These are phyloP conservation scores for Penicillium hesseltinei DNA, from an alignment of 2,329 filamentous ascomycete genomes.

Conservation along the genomic window DNA sequence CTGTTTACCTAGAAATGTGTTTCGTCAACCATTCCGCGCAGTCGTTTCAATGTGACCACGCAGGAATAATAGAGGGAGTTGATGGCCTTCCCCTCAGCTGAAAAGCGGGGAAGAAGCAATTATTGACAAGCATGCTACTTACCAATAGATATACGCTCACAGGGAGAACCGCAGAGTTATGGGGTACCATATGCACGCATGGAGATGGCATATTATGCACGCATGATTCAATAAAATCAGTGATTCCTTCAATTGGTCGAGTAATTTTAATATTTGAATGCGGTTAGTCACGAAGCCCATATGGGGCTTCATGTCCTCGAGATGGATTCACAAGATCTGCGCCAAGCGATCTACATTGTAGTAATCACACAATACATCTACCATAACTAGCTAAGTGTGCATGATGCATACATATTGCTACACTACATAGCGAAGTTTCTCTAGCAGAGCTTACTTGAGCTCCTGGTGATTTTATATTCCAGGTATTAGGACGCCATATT, in stretches of 20 bases:
- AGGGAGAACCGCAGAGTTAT: background rate
- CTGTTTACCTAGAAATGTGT: too few relatives aligned
- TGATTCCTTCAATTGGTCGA: background rate
- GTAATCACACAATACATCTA: too few relatives aligned
- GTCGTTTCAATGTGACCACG: background rate
- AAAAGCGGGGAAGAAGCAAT: background rate
- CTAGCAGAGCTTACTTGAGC: too few relatives aligned
- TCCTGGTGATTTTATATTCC: too few relatives aligned
- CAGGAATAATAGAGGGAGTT: background rate
- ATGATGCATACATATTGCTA: too few relatives aligned
- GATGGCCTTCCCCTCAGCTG: background rate
- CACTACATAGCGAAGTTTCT: too few relatives aligned
- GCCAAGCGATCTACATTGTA: background rate
- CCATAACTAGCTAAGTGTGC: too few relatives aligned
- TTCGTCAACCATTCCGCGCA: too few relatives aligned
- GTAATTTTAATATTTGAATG: background rate
- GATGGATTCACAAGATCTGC: background rate
- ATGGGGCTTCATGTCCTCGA: background rate
- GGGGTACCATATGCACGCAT: background rate
- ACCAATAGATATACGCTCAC: background rate
- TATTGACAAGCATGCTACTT: background rate
- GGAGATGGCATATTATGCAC: background rate
- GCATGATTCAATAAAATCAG: background rate
- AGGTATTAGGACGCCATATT: too few relatives aligned
- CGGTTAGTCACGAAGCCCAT: background rate